Evolutionary conservation across 805 yeast species (phyloP), one percentile per base, ranked within the genome.

Genomic region (Suhomyces pyralidae): DNA sequence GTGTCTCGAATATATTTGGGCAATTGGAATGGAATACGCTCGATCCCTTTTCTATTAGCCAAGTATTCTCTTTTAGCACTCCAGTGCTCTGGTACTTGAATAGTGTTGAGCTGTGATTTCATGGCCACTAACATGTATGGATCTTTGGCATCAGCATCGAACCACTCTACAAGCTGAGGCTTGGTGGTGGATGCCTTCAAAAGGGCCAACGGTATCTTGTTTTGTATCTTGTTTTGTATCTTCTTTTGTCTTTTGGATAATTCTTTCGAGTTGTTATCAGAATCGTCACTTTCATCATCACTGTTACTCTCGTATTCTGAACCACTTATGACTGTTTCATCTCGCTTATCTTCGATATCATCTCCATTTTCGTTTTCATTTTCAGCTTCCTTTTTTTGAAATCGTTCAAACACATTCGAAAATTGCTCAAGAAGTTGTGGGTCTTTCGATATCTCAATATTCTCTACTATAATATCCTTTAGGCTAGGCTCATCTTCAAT

Each of bases 21-120:
- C 19, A 93, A 73, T 61, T 82, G 82, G 63, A 88, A 93, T 0
- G 90, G 90, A 8, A 79, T 78, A 59, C 83, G 83, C 51, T 84
- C 91, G 20, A 83, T 56, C 0, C 92, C 86, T 49, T 87, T 77
- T 55, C 83, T 80, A 1, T 84, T 77, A 1, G 90, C 73, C 3
- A 91, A 69, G 59, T 85, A 91, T 38, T 88, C 97, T 49, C 87
- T 73, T 62, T 90, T 90, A 14, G 79, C 70, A 50, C 82, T 82
- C 99, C 99, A 93, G 67, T 91, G 94, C 0, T 70, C 62, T 0
- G 98, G 98, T 1, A 93, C 90, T 1, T 83, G 88, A 0, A 92
- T 84, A 1, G 73, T 77, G 57, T 90, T 88, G 52, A 82, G 84
- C 34, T 74, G 69, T 0, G 85, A 71, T 63, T 92, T 93, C 48